phyloP scores from a whole-genome alignment of 305 asterid species.

The Fraxinus dipetala region DNA sequence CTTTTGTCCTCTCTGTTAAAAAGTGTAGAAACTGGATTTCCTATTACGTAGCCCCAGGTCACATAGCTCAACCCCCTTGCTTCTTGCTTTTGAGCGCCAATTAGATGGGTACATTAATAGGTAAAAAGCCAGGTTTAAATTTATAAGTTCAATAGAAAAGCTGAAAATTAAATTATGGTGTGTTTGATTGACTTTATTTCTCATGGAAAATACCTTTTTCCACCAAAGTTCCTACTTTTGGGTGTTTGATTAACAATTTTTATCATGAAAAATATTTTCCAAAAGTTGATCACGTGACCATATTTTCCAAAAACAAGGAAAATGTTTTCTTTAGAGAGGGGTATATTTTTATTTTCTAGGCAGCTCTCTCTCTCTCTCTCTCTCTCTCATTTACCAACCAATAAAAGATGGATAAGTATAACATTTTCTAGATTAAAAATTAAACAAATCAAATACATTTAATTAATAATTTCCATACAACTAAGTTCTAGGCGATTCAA shows the following conservation, averaged over 20 bases:
- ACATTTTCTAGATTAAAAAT: too few relatives aligned
- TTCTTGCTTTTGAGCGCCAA: background rate
- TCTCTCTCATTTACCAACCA: background rate
- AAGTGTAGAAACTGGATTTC: background rate
- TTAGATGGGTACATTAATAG: background rate
- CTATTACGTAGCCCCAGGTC: background rate
- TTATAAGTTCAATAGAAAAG: background rate
- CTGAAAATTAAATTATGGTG: background rate
- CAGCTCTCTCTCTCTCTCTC: background rate
- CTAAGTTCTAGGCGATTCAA: background rate
- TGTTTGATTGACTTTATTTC: background rate
- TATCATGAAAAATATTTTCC: background rate
- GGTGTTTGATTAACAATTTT: too few relatives aligned
- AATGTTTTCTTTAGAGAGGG: too few relatives aligned
- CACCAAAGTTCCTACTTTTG: background rate
- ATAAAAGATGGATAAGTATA: background rate
- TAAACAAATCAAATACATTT: too few relatives aligned
- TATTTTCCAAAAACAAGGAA: background rate
- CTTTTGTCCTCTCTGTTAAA: background rate
- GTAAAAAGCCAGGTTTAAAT: background rate
- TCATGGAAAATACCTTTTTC: background rate
- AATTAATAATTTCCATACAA: background rate
- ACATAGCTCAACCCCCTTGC: background rate
- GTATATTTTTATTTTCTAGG: background rate
- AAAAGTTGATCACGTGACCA: background rate